Percentiles rank a stretch among this genome's conserved stretches.
These are phyloP conservation scores for Albophoma yamanashiensis DNA, from an alignment of 2,329 filamentous ascomycete genomes.

Conservation along the genomic window DNA sequence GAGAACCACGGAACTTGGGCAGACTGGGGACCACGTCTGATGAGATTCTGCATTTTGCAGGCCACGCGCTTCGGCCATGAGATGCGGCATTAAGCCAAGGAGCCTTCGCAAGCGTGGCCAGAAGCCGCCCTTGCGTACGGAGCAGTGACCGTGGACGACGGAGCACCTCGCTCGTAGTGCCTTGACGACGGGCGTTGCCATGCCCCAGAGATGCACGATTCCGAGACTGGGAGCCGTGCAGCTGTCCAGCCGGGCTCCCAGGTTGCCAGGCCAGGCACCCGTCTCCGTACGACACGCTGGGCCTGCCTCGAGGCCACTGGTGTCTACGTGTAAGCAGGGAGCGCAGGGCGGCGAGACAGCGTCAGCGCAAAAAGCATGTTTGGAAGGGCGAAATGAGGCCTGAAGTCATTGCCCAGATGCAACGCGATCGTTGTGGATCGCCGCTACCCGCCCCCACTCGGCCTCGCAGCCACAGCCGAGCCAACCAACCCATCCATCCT, in stretches of 20 bases:
- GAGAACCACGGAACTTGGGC: too few species aligned
- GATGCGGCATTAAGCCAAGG: too few species aligned
- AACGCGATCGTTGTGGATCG: neutral
- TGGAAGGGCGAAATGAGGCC: slow-evolving; percentile 2
- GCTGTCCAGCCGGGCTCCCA: neutral
- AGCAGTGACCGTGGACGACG: too few species aligned
- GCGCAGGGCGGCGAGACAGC: neutral
- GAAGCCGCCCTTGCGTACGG: too few species aligned
- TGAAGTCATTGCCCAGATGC: slow-evolving; percentile 5
- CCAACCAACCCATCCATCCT: neutral
- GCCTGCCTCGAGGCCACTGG: neutral
- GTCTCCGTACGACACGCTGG: neutral
- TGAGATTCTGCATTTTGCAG: too few species aligned
- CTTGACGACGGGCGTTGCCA: neutral
- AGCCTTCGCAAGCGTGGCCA: too few species aligned
- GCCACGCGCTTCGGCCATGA: too few species aligned
- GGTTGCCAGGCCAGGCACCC: too few species aligned
- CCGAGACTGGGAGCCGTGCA: neutral
- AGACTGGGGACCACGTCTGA: too few species aligned
- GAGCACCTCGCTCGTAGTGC: neutral
- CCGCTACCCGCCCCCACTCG: neutral
- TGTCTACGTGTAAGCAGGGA: neutral
- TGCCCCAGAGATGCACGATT: neutral
- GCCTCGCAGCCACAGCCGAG: neutral
- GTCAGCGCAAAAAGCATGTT: neutral